phyloP scores from a whole-genome alignment of 2,329 filamentous ascomycete species.

The Thelonectria discophora region DNA sequence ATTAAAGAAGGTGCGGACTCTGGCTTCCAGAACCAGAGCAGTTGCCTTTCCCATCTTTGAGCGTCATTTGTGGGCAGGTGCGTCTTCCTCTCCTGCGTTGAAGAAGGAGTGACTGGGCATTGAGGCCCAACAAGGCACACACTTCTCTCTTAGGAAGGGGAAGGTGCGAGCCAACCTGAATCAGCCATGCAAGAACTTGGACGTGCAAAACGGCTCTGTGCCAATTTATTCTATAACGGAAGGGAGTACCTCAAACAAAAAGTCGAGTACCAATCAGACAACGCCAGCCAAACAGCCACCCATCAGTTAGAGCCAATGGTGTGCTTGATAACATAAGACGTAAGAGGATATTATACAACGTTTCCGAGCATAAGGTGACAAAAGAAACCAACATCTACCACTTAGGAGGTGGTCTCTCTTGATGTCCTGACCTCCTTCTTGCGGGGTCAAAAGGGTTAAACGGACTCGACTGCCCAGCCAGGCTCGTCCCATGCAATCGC shows the following conservation, averaged over 20 bases:
- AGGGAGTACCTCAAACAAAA: too few relatives aligned
- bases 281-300: too few relatives aligned
- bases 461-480: conserved; percentile 31
- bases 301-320: background rate
- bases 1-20: background rate
- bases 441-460: conserved; percentile 52
- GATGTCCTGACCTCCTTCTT: conserved; percentile 47
- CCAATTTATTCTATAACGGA: too few relatives aligned
- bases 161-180: background rate
- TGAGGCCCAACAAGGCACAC: too few relatives aligned
- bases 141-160: too few relatives aligned
- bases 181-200: too few relatives aligned
- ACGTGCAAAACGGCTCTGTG: too few relatives aligned
- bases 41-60: background rate
- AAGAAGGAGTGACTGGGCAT: too few relatives aligned
- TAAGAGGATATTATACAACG: conserved; percentile 15
- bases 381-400: conserved; percentile 36
- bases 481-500: conserved; percentile 36
- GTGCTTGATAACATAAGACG: background rate
- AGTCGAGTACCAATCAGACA: too few relatives aligned
- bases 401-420: conserved; percentile 54
- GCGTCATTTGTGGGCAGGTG: too few relatives aligned
- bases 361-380: conserved; percentile 5
- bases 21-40: background rate
- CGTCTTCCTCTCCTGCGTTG: too few relatives aligned